phyloP scores from a whole-genome alignment of 495 filamentous ascomycete genomes.

The Aspergillus indologenus region DNA sequence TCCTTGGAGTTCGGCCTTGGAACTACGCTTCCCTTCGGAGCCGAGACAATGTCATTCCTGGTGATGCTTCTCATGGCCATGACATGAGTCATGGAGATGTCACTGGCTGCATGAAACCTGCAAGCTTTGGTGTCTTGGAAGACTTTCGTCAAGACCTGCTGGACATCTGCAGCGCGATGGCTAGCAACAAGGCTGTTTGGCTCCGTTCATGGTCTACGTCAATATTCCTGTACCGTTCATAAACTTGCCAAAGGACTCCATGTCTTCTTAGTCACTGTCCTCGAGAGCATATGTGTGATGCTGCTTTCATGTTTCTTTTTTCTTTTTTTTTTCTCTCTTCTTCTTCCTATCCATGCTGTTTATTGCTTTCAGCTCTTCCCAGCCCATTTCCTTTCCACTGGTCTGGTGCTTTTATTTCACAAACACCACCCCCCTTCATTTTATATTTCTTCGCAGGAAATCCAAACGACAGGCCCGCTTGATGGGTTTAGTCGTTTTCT shows the following conservation, averaged over 20 bases:
- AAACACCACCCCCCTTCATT: not conserved
- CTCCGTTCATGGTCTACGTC: not conserved
- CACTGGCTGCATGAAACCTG: not conserved
- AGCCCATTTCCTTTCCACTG: not conserved
- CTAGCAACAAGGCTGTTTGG: not conserved
- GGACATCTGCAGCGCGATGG: not conserved
- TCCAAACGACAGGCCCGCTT: not conserved
- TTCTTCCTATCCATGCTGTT: slow-evolving; percentile 6
- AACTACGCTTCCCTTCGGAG: not conserved
- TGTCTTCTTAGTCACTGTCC: slow-evolving; percentile 13
- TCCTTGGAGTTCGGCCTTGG: not conserved
- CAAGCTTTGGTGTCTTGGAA: not conserved
- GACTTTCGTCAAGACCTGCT: not conserved
- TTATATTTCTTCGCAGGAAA: not conserved
- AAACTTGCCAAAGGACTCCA: not conserved
- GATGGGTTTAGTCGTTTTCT: not conserved
- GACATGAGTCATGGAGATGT: not conserved
- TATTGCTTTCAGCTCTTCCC: slow-evolving; percentile 6
- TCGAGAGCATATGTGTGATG: slow-evolving; percentile 6
- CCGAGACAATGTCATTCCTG: not conserved
- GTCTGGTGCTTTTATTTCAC: not conserved
- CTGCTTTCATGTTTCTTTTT: slow-evolving; percentile 9
- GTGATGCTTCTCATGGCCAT: not conserved
- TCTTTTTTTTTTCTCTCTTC: slow-evolving; percentile 12
- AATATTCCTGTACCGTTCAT: not conserved